Conservation (phyloP, 192 early-diverging fungal species). For the Rhizophagus sp. region DNA sequence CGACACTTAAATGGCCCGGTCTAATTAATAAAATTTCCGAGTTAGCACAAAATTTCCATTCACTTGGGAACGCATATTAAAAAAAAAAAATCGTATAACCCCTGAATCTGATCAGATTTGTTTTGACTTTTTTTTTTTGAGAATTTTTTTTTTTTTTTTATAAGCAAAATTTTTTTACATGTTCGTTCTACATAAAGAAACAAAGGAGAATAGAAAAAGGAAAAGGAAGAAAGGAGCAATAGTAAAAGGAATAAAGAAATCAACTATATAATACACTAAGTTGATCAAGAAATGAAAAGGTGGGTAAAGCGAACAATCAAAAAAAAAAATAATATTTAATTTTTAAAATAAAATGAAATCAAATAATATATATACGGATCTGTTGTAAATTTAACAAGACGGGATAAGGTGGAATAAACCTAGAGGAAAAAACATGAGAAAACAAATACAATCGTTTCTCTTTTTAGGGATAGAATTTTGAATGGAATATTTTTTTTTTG, state of each 20-base stretch:
- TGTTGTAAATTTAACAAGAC: background rate
- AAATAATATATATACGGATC: background rate
- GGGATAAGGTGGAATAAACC: background rate
- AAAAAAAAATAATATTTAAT: background rate
- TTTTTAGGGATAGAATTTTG: background rate
- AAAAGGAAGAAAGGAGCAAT: background rate
- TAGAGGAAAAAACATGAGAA: constrained; percentile 10
- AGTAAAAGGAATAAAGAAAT: background rate
- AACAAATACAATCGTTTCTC: background rate
- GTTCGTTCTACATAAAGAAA: background rate
- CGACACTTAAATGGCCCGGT: too few relatives aligned
- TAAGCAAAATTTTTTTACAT: background rate
- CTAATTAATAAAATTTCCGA: too few relatives aligned
- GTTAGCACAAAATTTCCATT: background rate
- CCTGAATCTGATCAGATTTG: background rate
- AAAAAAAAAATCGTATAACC: too few relatives aligned
- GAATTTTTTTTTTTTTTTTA: background rate
- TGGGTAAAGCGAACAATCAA: background rate
- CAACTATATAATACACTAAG: background rate
- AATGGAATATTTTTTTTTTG: background rate
- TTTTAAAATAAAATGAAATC: background rate
- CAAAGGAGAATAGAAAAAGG: background rate
- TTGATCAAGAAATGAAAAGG: background rate
- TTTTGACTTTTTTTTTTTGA: background rate
- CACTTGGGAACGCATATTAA: background rate